Evolutionary conservation across 2,329 filamentous ascomycete species (phyloP), one percentile per base, ranked within the genome.

Genomic region (Arthrobotrys entomopaga): DNA sequence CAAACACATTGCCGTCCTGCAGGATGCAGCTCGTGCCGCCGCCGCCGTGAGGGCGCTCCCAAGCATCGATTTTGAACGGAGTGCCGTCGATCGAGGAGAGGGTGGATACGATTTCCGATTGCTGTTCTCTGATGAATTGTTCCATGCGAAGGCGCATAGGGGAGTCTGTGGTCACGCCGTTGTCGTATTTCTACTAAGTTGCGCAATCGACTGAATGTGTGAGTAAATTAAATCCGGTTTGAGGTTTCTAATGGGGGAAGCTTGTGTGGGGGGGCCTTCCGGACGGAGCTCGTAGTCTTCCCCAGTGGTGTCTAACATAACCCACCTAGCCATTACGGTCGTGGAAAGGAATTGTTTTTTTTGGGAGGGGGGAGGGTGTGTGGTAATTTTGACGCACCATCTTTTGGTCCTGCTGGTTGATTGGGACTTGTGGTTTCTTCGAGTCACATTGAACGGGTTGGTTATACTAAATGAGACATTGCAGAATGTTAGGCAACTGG

Each of bases 131-230:
- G 82, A 98, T 96, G 81, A 98, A 91, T 79, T 91, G 88, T 83
- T 99, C 95, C 95, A 99, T 98, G 76, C 94, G 92, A 69, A 99
- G 86, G 65, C 95, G 93, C 94, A 99, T 98, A 1, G 95, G 93
- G 13, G 94, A 97, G 78, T 89, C 85, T 67, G 89, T 86, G 54
- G 86, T 90, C 57, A 98, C 86, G 76, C 88, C 88, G 66, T 88
- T 86, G 81, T 95, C 91, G 76, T 90, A 89, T 83, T 95, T 97
- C 78, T 88, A 75, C 64, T 70, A 20, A 56, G 50, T 48, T 26
- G 61, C 50, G 50, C 54, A 54, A 24, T 54, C 38, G 40, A 26
- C 24, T 26, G 24, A 7, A 34, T 34, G 48, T 50, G n/a, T 65
- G 60, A 66, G 56, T 10, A 11, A 26, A 26, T 53, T 65, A 26